These are phyloP conservation scores for Neospora caninum DNA, from an alignment of 169 alveolate genomes.

Conservation along the genomic window DNA sequence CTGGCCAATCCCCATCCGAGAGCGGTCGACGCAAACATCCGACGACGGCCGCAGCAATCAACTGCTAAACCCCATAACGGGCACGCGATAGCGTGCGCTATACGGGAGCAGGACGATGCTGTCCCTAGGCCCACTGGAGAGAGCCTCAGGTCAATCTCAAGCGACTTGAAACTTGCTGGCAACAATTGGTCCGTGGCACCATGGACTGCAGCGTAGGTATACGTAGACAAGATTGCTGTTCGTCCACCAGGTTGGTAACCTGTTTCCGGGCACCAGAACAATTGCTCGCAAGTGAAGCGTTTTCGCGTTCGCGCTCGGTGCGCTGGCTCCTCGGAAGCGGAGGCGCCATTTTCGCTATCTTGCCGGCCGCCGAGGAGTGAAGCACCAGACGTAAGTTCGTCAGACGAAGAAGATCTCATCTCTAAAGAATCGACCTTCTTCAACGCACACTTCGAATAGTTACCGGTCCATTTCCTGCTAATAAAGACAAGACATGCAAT, in stretches of 20 bases:
- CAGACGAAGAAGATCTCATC: background rate
- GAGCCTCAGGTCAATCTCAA: constrained; percentile 85
- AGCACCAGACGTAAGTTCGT: background rate
- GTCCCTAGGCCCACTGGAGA: constrained; percentile 82
- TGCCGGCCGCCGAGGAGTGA: background rate
- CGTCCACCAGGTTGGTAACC: constrained; percentile 17
- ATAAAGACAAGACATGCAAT: background rate
- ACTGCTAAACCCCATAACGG: constrained; percentile 90
- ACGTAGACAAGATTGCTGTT: constrained; percentile 22
- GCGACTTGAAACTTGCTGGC: constrained; percentile 87
- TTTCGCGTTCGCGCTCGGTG: background rate
- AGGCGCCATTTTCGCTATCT: background rate
- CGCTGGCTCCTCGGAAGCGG: background rate
- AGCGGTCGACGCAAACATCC: constrained; percentile 59
- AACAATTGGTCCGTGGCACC: constrained; percentile 87
- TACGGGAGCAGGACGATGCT: constrained; percentile 80
- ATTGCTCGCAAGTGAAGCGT: background rate
- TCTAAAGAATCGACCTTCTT: background rate
- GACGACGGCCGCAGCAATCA: constrained; percentile 79
- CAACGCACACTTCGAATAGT: background rate
- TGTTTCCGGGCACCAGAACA: constrained; percentile 27
- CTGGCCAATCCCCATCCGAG: constrained; percentile 83
- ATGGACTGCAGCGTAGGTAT: constrained; percentile 78
- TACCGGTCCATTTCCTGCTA: background rate
- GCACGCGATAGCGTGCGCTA: constrained; percentile 83